These are phyloP conservation scores for Pouteria glomerata DNA, from an alignment of 148 eudicot species.

Conservation along the genomic window DNA sequence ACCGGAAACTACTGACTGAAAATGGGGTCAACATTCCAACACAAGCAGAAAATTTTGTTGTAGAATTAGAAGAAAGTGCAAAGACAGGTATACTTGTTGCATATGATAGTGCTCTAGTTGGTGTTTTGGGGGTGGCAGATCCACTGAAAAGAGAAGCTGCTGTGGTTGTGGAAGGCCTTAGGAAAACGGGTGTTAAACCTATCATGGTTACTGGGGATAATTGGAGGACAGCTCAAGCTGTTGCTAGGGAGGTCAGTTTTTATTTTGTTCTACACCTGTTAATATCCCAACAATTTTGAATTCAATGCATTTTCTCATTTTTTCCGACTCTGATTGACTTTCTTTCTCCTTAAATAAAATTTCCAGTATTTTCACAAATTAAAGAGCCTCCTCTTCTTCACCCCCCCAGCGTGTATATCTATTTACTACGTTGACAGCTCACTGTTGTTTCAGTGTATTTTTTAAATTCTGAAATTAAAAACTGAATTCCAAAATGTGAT, in stretches of 20 bases:
- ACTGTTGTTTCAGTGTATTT: too few relatives aligned
- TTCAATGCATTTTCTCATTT: too few relatives aligned
- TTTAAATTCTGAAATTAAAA: too few relatives aligned
- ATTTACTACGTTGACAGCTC: too few relatives aligned
- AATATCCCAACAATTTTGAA: too few relatives aligned
- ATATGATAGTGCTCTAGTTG: conserved; percentile 50
- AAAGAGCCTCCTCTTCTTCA: too few relatives aligned
- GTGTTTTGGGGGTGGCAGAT: conserved; percentile 88
- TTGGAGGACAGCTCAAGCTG: conserved; percentile 89
- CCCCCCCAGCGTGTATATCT: too few relatives aligned
- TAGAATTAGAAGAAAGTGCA: conserved; percentile 88
- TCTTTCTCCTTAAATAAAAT: too few relatives aligned
- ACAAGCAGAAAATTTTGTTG: conserved; percentile 49
- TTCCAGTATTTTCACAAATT: too few relatives aligned
- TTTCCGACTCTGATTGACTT: too few relatives aligned
- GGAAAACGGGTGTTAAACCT: conserved; percentile 82
- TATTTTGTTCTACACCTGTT: too few relatives aligned
- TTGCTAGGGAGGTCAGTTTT: conserved; percentile 84
- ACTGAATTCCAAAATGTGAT: too few relatives aligned
- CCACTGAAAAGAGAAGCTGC: conserved; percentile 97
- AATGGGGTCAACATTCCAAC: conserved; percentile 50
- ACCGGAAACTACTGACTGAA: conserved; percentile 72
- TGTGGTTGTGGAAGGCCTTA: conserved; percentile 87
- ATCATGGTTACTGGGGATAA: conserved; percentile 99
- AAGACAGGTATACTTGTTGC: conserved; percentile 85